Conservation (phyloP, 495 filamentous ascomycete species). For the Aspergillus haitiensis region DNA sequence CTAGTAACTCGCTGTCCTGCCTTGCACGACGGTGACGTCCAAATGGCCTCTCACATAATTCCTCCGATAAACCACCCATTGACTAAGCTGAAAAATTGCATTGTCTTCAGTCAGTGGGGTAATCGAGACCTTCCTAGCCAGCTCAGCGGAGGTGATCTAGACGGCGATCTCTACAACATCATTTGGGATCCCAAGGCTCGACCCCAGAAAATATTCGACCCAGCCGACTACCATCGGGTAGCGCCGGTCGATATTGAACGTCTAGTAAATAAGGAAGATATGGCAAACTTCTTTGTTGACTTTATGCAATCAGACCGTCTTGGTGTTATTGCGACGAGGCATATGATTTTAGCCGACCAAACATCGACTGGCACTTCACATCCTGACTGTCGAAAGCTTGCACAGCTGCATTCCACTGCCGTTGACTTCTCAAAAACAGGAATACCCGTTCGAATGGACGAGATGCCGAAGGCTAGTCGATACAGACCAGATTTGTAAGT, state of each 20-base stretch:
- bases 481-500: conserved; percentile 57
- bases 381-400: conserved; percentile 59
- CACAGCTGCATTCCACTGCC: conserved; percentile 69
- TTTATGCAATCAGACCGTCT: conserved; percentile 79
- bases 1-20: conserved; percentile 73
- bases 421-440: conserved; percentile 86
- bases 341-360: conserved; percentile 69
- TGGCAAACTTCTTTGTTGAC: conserved; percentile 72
- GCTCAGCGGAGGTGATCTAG: conserved; percentile 78
- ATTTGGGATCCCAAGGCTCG: conserved; percentile 61
- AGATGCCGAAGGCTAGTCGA: conserved; percentile 41
- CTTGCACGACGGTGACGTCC: conserved; percentile 78
- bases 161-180: conserved; percentile 77
- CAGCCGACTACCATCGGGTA: conserved; percentile 68
- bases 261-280: conserved; percentile 56
- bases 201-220: conserved; percentile 38
- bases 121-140: conserved; percentile 70
- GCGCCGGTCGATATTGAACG: conserved; percentile 55
- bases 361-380: conserved; percentile 54
- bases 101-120: conserved; percentile 74
- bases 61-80: conserved; percentile 63
- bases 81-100: conserved; percentile 60
- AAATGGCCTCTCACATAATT: conserved; percentile 55
- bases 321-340: conserved; percentile 65
- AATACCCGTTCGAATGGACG: conserved; percentile 53